Conservation (phyloP, 768 basidiomycete genomes). For the Podaxis sp. region DNA sequence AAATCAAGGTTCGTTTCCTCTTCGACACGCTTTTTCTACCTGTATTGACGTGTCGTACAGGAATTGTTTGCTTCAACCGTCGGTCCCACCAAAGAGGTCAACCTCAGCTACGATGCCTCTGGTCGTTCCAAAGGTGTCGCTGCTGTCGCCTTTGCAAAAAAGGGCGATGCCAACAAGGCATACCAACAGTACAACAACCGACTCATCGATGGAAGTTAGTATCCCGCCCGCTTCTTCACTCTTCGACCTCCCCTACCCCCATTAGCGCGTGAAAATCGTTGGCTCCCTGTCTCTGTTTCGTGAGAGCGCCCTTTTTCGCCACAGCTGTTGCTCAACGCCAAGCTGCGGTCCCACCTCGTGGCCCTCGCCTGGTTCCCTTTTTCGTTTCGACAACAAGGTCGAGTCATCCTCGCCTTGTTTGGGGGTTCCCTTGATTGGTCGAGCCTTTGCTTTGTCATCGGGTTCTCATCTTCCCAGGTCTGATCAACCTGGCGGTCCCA, state of each 20-base stretch:
- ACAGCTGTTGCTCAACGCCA: not conserved
- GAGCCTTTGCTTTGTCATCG: constrained; percentile 1
- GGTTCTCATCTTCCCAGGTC: constrained; percentile 27
- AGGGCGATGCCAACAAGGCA: constrained; percentile 89
- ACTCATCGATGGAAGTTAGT: constrained; percentile 99
- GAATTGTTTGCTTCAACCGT: constrained; percentile 91
- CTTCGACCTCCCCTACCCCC: constrained; percentile 28
- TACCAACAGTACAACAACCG: constrained; percentile 95
- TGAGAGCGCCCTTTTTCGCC: not conserved
- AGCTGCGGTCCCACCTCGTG: not conserved
- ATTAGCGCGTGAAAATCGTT: constrained; percentile 27
- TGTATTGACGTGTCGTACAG: constrained; percentile 34
- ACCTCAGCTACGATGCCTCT: constrained; percentile 75
- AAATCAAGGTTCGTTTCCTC: constrained; percentile 68
- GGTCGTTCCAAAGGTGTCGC: constrained; percentile 93
- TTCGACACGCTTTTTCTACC: not conserved
- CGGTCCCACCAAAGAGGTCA: constrained; percentile 80
- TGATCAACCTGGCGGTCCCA: constrained; percentile 35
- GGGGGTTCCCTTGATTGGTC: constrained; percentile 1
- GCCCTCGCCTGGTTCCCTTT: not conserved
- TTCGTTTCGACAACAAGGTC: not conserved
- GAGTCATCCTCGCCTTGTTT: not conserved
- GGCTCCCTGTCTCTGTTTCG: constrained; percentile 41
- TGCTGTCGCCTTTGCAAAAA: constrained; percentile 77
- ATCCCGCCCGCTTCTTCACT: constrained; percentile 51